A percentile compares a stretch with the other conserved stretches of the same genome.
phyloP scores from a whole-genome alignment of 768 basidiomycete species.

The Tremella yokohamensis region DNA sequence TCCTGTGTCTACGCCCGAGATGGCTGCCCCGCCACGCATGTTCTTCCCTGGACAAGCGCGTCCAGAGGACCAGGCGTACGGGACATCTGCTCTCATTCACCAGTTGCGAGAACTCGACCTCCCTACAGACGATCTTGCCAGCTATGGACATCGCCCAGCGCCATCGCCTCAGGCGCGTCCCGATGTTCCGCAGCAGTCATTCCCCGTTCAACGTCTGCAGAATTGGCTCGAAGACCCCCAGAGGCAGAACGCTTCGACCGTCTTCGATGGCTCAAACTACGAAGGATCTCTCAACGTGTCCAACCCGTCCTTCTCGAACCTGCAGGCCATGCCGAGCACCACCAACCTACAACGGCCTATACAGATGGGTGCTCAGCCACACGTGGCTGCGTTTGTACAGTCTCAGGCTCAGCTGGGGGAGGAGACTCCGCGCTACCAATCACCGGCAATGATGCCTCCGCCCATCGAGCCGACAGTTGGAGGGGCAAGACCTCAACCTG shows the following conservation, averaged over 20 bases:
- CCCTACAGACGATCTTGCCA: slow-evolving; percentile 49
- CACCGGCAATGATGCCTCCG: slow-evolving; percentile 15
- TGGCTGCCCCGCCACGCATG: slow-evolving; percentile 12
- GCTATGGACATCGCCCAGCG: slow-evolving; percentile 44
- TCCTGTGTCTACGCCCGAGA: slow-evolving; percentile 35
- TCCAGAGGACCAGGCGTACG: slow-evolving; percentile 49
- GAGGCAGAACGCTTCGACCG: slow-evolving; percentile 26
- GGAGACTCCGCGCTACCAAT: slow-evolving; percentile 16
- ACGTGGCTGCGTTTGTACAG: slow-evolving; percentile 30
- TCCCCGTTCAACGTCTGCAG: not conserved
- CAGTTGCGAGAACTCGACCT: slow-evolving; percentile 51
- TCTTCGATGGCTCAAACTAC: slow-evolving; percentile 48
- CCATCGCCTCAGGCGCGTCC: slow-evolving; percentile 18
- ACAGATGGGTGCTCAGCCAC: slow-evolving; percentile 25
- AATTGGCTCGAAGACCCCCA: slow-evolving; percentile 2
- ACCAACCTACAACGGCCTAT: not conserved
- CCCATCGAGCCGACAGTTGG: slow-evolving; percentile 23
- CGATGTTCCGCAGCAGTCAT: slow-evolving; percentile 12
- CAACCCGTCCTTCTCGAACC: slow-evolving; percentile 12
- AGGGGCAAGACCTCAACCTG: slow-evolving; percentile 10
- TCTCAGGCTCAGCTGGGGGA: slow-evolving; percentile 27
- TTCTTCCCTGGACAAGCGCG: slow-evolving; percentile 54
- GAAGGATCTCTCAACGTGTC: slow-evolving; percentile 38
- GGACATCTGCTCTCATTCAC: slow-evolving; percentile 46
- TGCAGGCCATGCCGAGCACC: not conserved